Conservation (phyloP, 768 basidiomycete species). For the Podaxis sp. region DNA sequence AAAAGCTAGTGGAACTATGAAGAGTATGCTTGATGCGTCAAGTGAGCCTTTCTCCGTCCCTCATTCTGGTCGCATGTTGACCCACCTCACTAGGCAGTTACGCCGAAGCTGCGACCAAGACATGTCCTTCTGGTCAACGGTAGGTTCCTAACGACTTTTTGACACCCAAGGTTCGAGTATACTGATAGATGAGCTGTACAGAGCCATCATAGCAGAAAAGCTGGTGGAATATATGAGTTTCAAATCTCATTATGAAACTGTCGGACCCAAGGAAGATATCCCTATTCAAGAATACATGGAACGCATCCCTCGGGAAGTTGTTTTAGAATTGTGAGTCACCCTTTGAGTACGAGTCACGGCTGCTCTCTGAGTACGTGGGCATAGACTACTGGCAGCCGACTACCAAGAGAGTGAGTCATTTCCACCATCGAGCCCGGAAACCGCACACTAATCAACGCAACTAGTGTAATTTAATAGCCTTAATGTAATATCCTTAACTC, state of each 20-base stretch:
- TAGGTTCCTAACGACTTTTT: constrained; percentile 26
- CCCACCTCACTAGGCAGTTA: constrained; percentile 53
- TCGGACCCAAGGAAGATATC: constrained; percentile 70
- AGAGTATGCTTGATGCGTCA: constrained; percentile 72
- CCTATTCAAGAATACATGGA: constrained; percentile 77
- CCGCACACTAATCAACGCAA: not conserved
- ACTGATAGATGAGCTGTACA: constrained; percentile 19
- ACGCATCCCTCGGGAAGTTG: constrained; percentile 82
- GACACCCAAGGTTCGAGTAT: not conserved
- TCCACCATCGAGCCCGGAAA: not conserved
- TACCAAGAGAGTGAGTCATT: constrained; percentile 55
- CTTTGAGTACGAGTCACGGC: no score
- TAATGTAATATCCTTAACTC: constrained; percentile 14
- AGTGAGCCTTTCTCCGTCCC: constrained; percentile 39
- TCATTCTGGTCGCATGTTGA: constrained; percentile 8
- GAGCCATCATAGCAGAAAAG: constrained; percentile 78
- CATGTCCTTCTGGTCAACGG: constrained; percentile 72
- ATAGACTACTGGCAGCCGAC: constrained; percentile 59
- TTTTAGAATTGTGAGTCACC: constrained; percentile 77
- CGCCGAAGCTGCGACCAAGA: constrained; percentile 69
- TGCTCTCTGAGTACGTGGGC: not conserved
- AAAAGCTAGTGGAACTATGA: constrained; percentile 76
- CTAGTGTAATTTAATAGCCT: constrained; percentile 10
- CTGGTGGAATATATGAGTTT: constrained; percentile 88
- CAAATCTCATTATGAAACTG: constrained; percentile 75